Evolutionary conservation across 352 stramenopile species (phyloP).

Genomic region (Phytophthora quininea): DNA sequence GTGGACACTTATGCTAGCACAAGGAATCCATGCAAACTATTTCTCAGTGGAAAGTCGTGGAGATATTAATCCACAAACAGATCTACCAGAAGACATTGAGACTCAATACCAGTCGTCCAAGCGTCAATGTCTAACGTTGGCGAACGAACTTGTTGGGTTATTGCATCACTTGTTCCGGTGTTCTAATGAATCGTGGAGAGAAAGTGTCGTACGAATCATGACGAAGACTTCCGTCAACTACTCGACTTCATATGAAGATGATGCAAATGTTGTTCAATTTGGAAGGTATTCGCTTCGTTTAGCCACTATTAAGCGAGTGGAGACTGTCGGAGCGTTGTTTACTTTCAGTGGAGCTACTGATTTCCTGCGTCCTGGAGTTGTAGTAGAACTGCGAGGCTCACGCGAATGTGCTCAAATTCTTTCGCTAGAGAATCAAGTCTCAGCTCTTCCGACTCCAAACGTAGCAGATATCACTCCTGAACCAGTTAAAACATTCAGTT

Average conservation of each 20-base stretch:
- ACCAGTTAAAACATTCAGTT: too few species aligned
- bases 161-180: conserved; percentile 21
- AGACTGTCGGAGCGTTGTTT: conserved; percentile 41
- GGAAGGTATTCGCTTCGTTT: conserved; percentile 26
- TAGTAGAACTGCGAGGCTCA: conserved; percentile 36
- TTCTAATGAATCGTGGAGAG: conserved; percentile 23
- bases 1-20: conserved; percentile 36
- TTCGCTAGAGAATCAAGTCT: conserved; percentile 21
- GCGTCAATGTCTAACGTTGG: conserved; percentile 26
- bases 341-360: conserved; percentile 42
- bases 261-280: conserved; percentile 20
- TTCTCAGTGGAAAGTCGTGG: conserved; percentile 28
- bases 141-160: conserved; percentile 40
- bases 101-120: conserved; percentile 30
- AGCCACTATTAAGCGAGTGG: conserved; percentile 21
- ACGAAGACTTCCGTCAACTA: conserved; percentile 11
- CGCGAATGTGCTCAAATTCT: conserved; percentile 41
- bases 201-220: conserved; percentile 13
- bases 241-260: background rate
- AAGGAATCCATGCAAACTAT: conserved; percentile 37
- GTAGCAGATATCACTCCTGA: background rate
- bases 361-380: conserved; percentile 41
- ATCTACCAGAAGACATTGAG: conserved; percentile 30
- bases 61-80: conserved; percentile 4
- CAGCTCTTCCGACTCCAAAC: background rate